Evolutionary conservation across 2,329 filamentous ascomycete genomes (phyloP).

Genomic region (Aspergillus caelatus): DNA sequence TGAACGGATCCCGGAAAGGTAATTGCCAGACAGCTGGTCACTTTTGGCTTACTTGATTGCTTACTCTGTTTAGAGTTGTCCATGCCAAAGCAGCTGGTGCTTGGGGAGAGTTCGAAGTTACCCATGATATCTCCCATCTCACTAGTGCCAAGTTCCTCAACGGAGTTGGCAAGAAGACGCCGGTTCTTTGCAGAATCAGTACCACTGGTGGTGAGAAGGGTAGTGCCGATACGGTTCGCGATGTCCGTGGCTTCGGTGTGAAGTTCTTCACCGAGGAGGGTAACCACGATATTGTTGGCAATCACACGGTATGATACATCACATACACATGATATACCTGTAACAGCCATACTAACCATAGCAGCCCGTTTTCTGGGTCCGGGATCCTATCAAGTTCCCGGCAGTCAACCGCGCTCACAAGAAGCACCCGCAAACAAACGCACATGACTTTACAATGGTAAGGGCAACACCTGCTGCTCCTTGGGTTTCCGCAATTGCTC

Average conservation of each 20-base stretch:
- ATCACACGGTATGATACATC: slow-evolving; percentile 22
- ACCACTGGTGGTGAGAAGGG: slow-evolving; percentile 53
- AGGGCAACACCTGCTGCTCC: slow-evolving; percentile 12
- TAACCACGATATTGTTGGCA: slow-evolving; percentile 39
- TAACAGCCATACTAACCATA: slow-evolving; percentile 6
- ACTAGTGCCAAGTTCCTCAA: slow-evolving; percentile 60
- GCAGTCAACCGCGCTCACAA: slow-evolving; percentile 63
- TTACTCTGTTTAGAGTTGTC: slow-evolving; percentile 47
- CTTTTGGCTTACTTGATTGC: not conserved
- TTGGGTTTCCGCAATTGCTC: slow-evolving; percentile 6
- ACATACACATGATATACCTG: not conserved
- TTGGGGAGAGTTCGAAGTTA: slow-evolving; percentile 63
- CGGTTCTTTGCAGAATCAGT: slow-evolving; percentile 51
- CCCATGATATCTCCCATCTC: slow-evolving; percentile 60
- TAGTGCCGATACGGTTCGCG: slow-evolving; percentile 52
- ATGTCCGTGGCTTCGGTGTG: slow-evolving; percentile 54
- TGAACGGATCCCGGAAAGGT: slow-evolving; percentile 63
- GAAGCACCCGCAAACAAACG: slow-evolving; percentile 64
- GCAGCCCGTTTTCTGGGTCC: slow-evolving; percentile 48
- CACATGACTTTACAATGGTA: slow-evolving; percentile 64
- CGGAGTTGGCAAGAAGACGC: slow-evolving; percentile 58
- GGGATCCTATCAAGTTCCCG: slow-evolving; percentile 49
- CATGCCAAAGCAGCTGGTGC: slow-evolving; percentile 63
- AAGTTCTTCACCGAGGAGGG: slow-evolving; percentile 58
- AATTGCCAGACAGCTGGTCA: not conserved